Conservation (phyloP, 192 early-diverging fungal genomes). For the Helicostylum pulchrum region DNA sequence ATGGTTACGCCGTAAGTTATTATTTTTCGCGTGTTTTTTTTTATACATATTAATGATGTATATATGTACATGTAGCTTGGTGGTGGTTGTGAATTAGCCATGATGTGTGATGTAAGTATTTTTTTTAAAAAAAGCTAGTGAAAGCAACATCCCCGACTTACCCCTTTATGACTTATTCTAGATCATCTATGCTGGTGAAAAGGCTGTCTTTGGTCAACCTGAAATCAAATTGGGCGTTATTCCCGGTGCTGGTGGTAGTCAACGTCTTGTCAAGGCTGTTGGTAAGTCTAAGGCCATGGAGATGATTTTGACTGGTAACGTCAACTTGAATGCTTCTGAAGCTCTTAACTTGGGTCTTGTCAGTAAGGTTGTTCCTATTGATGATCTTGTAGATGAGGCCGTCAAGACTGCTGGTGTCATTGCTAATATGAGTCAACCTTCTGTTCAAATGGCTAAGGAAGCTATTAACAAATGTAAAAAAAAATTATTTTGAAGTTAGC, state of each 20-base stretch:
- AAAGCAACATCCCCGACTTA: not conserved
- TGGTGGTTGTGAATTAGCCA: constrained; percentile 98
- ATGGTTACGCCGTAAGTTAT: constrained; percentile 83
- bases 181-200: constrained; percentile 98
- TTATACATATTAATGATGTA: constrained; percentile 14
- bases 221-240: constrained; percentile 99
- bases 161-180: constrained; percentile 32
- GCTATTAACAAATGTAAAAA: constrained; percentile 80
- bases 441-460: constrained; percentile 94
- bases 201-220: constrained; percentile 95
- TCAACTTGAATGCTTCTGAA: constrained; percentile 82
- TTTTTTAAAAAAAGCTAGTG: constrained; percentile 9
- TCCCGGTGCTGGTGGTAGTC: constrained; percentile 84
- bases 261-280: constrained; percentile 84
- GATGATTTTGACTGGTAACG: constrained; percentile 82
- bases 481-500: not conserved
- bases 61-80: constrained; percentile 76
- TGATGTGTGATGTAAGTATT: constrained; percentile 82
- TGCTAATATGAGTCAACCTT: constrained; percentile 79
- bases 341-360: constrained; percentile 81
- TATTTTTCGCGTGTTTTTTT: constrained; percentile 1
- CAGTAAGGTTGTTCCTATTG: constrained; percentile 84
- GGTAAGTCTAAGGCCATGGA: constrained; percentile 99
- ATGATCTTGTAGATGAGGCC: constrained; percentile 80
- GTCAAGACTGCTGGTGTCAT: constrained; percentile 89